These are phyloP conservation scores for Sporothrix humicola DNA, from an alignment of 2,329 filamentous ascomycete genomes.

Conservation along the genomic window DNA sequence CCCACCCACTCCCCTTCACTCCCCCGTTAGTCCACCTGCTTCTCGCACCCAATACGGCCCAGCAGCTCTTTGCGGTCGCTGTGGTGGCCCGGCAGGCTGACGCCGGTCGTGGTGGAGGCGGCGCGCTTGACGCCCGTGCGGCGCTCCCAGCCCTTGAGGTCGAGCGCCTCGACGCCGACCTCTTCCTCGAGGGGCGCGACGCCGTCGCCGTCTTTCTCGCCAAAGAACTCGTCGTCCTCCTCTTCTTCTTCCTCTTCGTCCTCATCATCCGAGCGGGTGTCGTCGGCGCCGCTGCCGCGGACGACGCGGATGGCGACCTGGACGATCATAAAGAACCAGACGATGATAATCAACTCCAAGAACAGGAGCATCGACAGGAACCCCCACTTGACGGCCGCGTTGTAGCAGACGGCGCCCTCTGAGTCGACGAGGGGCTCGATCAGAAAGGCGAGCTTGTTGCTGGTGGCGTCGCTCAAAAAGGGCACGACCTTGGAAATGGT, in stretches of 20 bases:
- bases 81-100: conserved; percentile 72
- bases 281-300: conserved; percentile 77
- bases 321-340: conserved; percentile 89
- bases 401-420: conserved; percentile 79
- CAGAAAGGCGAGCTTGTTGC: conserved; percentile 64
- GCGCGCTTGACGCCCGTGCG: conserved; percentile 61
- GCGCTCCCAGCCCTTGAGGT: conserved; percentile 68
- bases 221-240: conserved; percentile 61
- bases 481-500: conserved; percentile 29
- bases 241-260: conserved; percentile 60
- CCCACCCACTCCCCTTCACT: neutral
- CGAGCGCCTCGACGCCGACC: conserved; percentile 73
- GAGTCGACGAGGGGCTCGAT: conserved; percentile 75
- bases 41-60: conserved; percentile 82
- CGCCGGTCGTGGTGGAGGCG: conserved; percentile 57
- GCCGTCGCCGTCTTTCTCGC: conserved; percentile 53
- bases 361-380: conserved; percentile 80
- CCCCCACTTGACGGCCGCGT: conserved; percentile 71
- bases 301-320: conserved; percentile 82
- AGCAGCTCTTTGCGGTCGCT: conserved; percentile 81
- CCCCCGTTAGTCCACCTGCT: conserved; percentile 62
- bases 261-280: conserved; percentile 86
- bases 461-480: conserved; percentile 9
- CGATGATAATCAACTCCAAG: conserved; percentile 78
- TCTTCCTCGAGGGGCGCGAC: conserved; percentile 70